Conservation (phyloP, 192 early-diverging fungal genomes). For the Linnemannia hyalina region DNA sequence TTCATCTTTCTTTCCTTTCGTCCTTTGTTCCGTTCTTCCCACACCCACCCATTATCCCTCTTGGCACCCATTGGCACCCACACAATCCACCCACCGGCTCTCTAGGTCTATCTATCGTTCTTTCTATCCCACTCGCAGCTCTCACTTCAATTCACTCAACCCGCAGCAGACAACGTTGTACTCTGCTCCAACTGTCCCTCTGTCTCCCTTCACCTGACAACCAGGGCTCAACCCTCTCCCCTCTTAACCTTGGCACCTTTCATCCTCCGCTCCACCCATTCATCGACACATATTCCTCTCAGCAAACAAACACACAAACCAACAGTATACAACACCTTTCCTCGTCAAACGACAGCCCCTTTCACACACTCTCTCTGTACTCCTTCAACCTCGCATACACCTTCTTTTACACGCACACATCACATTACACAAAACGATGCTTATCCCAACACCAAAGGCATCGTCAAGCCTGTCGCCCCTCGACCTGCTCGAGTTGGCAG, state of each 20-base stretch:
- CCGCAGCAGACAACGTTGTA: not conserved
- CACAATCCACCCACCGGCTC: not conserved
- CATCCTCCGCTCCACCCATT: not conserved
- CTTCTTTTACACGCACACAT: not conserved
- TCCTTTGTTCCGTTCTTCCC: not conserved
- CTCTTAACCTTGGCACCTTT: not conserved
- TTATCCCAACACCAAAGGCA: not conserved
- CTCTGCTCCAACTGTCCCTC: not conserved
- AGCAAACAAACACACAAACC: not conserved
- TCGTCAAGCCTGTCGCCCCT: not conserved
- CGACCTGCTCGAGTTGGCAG: not conserved
- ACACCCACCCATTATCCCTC: not conserved
- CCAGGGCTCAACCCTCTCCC: not conserved
- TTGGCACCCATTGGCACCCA: not conserved
- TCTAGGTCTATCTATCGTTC: too few relatives aligned
- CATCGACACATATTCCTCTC: not conserved
- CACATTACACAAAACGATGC: not conserved
- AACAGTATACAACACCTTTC: not conserved
- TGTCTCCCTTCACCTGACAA: not conserved
- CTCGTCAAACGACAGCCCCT: not conserved
- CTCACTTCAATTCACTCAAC: not conserved
- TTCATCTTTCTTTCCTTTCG: not conserved
- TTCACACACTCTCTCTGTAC: slow-evolving; percentile 1
- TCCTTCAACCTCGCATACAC: not conserved
- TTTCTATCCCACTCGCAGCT: not conserved